Conservation (phyloP, 2,329 filamentous ascomycete species). For the Bipolaris oryzae region DNA sequence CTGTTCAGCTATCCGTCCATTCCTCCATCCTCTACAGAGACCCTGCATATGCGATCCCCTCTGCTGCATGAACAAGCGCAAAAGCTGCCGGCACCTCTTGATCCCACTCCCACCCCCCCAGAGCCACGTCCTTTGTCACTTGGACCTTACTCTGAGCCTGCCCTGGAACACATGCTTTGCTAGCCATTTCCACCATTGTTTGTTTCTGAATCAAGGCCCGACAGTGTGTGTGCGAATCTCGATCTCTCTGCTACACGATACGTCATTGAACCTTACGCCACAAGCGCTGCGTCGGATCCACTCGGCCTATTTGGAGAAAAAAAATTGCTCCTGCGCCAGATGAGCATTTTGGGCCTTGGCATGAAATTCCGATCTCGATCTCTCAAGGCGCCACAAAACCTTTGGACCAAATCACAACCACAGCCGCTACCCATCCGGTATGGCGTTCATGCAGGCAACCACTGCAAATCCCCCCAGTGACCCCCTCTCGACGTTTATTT, state of each 20-base stretch:
- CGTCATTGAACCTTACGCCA: not conserved
- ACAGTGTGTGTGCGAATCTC: not conserved
- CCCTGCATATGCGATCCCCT: constrained; percentile 9
- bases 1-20: not conserved
- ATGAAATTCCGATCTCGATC: not conserved
- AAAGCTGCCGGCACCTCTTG: constrained; percentile 1
- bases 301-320: not conserved
- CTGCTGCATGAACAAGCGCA: constrained; percentile 3
- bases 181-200: too few species aligned
- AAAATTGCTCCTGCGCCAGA: not conserved
- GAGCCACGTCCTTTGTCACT: too few species aligned
- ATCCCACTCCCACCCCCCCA: not conserved
- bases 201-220: too few species aligned
- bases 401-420: not conserved
- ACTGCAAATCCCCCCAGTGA: not conserved
- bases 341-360: not conserved
- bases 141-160: too few species aligned
- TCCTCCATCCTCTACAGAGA: not conserved
- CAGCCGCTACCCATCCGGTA: constrained; percentile 1
- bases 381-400: not conserved
- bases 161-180: not conserved
- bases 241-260: not conserved
- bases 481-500: not conserved
- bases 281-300: not conserved
- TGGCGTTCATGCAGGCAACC: not conserved